Base-by-base conservation (phyloP, 805 yeast genomes). In the Saccharomycopsis capsularis region DNA sequence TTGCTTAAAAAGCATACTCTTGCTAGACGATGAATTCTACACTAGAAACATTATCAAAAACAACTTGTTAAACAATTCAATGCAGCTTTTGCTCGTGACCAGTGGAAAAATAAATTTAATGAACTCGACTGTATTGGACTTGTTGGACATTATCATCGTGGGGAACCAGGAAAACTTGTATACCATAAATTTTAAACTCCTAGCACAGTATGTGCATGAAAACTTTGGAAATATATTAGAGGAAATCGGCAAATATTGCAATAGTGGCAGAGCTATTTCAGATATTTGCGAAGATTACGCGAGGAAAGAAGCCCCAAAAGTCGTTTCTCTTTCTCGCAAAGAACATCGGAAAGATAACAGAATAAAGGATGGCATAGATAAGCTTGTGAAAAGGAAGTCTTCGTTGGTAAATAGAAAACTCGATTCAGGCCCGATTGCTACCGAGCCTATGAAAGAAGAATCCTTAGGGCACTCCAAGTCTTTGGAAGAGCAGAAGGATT, bases 81-180 rank as follows among this genome's bases (percentile, higher is more conserved):
- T 81, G 30, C 71, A 85, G 49, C 59, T 62, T 1, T 67, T 78
- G 85, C 53, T 64, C 68, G 21, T 72, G 68, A 13, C 74, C 78
- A 64, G 68, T 27, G 64, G 65, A 35, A 79, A 85, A 21, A 16
- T 27, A 60, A 84, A 81, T 59, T 65, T 89, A 51, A 73, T 84
- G 2, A 84, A 79, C 58, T 88, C 96, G 0, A 75, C 90, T 4
- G 75, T 91, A 54, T 68, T 88, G 41, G 89, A 85, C 60, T 68
- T 90, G 21, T 66, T 81, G 30, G 83, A 78, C 56, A 68, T 72
- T 19, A 58, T 76, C 15, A 40, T 47, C 27, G 43, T 41, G 30
- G 54, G 52, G 5, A 23, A 47, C 30, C 47, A 41, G n/a, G 48
- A 41, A 15, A 34, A 34, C n/a, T 35, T 43, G 3, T 32, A 41